A percentile compares a stretch with the other conserved stretches of the same genome.
These are phyloP conservation scores for Megacollybia marginata DNA, from an alignment of 768 basidiomycete species.

Conservation along the genomic window DNA sequence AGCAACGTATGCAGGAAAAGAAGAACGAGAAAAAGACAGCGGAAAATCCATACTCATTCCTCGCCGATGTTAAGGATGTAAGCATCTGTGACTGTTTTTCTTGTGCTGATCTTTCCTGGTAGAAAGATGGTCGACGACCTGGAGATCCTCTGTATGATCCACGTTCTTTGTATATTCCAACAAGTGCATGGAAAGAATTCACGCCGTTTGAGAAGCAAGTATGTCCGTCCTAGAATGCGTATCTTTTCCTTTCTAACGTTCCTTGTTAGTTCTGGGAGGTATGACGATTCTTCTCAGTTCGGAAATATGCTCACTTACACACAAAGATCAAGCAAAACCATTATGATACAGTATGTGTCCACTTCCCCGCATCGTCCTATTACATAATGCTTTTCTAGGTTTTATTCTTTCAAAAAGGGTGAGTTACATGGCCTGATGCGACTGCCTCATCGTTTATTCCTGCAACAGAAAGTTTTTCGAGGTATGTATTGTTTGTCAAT, in stretches of 20 bases:
- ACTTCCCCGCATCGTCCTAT: conserved; percentile 12
- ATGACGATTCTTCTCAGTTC: conserved; percentile 14
- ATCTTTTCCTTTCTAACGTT: not conserved
- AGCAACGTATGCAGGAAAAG: conserved; percentile 63
- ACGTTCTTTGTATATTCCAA: conserved; percentile 76
- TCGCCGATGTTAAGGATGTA: conserved; percentile 67
- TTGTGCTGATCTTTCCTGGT: conserved; percentile 5
- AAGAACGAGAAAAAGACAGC: conserved; percentile 77
- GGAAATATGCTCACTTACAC: not conserved
- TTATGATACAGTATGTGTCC: conserved; percentile 70
- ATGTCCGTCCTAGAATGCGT: conserved; percentile 5
- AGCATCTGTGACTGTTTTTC: conserved; percentile 11
- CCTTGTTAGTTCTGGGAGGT: conserved; percentile 64
- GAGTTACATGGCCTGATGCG: conserved; percentile 2
- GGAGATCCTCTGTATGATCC: conserved; percentile 88
- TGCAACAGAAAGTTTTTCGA: conserved; percentile 68
- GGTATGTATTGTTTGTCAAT: conserved; percentile 24
- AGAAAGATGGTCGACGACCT: conserved; percentile 79
- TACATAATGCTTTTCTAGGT: conserved; percentile 29
- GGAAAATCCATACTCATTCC: conserved; percentile 73
- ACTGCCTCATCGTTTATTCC: not conserved
- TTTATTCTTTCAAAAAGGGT: conserved; percentile 99
- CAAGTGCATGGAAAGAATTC: conserved; percentile 69
- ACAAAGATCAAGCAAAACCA: conserved; percentile 91
- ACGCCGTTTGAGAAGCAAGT: conserved; percentile 95